phyloP scores from a whole-genome alignment of 345 rosid species.

The Moricandia moricandioides region DNA sequence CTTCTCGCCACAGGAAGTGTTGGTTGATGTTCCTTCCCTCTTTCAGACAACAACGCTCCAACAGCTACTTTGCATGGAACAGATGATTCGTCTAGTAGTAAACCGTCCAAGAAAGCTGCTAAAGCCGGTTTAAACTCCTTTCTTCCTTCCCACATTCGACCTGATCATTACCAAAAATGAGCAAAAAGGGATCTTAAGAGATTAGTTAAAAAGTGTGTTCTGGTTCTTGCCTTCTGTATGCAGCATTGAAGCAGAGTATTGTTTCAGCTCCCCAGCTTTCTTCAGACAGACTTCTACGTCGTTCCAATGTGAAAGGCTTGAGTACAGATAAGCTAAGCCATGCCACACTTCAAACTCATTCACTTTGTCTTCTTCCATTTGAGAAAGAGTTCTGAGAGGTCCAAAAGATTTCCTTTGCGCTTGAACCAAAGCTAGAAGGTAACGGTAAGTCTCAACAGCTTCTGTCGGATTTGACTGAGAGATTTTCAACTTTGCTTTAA shows the following conservation, averaged over 20 bases:
- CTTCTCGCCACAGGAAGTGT: slow-evolving; percentile 83
- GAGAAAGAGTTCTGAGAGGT: slow-evolving; percentile 53
- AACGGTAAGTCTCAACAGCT: slow-evolving; percentile 79
- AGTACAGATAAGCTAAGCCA: slow-evolving; percentile 79
- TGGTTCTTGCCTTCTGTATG: slow-evolving; percentile 71
- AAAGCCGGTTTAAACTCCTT: slow-evolving; percentile 60
- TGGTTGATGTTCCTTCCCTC: slow-evolving; percentile 44
- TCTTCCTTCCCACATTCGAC: slow-evolving; percentile 65
- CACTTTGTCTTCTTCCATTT: slow-evolving; percentile 63
- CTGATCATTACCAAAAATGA: slow-evolving; percentile 37
- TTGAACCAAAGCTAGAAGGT: slow-evolving; percentile 90
- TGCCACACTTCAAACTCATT: slow-evolving; percentile 93
- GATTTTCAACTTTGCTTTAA: slow-evolving; percentile 80
- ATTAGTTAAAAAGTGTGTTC: neutral
- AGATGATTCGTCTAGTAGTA: slow-evolving; percentile 54
- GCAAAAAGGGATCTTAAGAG: neutral
- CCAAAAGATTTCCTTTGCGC: slow-evolving; percentile 85
- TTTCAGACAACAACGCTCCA: slow-evolving; percentile 54
- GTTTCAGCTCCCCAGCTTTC: slow-evolving; percentile 74
- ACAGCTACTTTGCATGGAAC: slow-evolving; percentile 69
- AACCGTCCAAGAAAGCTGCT: slow-evolving; percentile 51
- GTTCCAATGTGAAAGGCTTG: slow-evolving; percentile 82
- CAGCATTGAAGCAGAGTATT: slow-evolving; percentile 64
- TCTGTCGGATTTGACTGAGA: slow-evolving; percentile 64
- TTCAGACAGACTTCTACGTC: slow-evolving; percentile 82